phyloP scores from a whole-genome alignment of 1,284 basidiomycete genomes.

The Volvariella surrecta region DNA sequence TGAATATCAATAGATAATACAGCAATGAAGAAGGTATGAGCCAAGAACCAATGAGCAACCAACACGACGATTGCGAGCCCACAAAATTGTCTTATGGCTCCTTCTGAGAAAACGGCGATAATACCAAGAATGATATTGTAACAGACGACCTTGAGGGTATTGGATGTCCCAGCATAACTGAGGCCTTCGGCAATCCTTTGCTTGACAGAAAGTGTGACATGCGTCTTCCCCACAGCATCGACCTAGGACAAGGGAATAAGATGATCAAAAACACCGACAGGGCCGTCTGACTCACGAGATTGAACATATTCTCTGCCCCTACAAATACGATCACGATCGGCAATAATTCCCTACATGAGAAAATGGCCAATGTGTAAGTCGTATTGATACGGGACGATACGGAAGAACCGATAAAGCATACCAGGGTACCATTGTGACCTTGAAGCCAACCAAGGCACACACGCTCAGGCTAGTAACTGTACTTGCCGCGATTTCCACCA shows the following conservation, averaged over 20 bases:
- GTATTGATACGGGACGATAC: constrained; percentile 2
- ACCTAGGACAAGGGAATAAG: constrained; percentile 39
- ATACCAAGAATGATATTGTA: constrained; percentile 80
- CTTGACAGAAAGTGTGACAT: constrained; percentile 85
- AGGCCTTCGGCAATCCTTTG: constrained; percentile 88
- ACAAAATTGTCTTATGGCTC: constrained; percentile 90
- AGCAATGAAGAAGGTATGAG: constrained; percentile 88
- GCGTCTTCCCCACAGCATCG: constrained; percentile 84
- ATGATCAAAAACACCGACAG: constrained; percentile 4
- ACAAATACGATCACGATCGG: constrained; percentile 95
- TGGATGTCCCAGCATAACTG: constrained; percentile 81
- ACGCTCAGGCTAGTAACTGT: constrained; percentile 91
- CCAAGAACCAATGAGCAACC: constrained; percentile 93
- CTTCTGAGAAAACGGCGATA: constrained; percentile 70
- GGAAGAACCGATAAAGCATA: constrained; percentile 23
- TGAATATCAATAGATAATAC: constrained; percentile 89
- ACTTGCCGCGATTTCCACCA: constrained; percentile 86
- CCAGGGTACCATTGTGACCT: constrained; percentile 85
- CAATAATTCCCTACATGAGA: constrained; percentile 63
- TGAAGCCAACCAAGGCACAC: constrained; percentile 79
- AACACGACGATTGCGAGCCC: constrained; percentile 90
- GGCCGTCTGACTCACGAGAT: constrained; percentile 51
- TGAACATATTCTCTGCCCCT: constrained; percentile 97
- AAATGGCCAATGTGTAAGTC: too few species aligned
- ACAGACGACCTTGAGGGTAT: constrained; percentile 84